Conservation (phyloP, 2,329 filamentous ascomycete species). For the Trichophyton verrucosum region DNA sequence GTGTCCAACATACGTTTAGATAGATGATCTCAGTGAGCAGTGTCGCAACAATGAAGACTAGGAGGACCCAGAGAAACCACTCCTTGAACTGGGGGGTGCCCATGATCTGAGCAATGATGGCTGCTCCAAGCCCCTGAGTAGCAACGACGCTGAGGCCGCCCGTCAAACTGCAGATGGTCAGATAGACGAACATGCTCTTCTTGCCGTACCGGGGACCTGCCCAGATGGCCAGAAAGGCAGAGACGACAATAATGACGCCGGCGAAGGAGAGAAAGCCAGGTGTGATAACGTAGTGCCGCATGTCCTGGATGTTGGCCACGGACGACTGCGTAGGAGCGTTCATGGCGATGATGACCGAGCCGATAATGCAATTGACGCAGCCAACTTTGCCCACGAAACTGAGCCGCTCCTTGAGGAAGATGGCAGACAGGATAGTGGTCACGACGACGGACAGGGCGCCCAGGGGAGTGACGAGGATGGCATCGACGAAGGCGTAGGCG, state of each 20-base stretch:
- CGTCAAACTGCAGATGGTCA: slow-evolving; percentile 89
- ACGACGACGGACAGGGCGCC: slow-evolving; percentile 88
- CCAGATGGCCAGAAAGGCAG: slow-evolving; percentile 61
- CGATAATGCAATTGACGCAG: slow-evolving; percentile 89
- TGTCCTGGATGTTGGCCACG: slow-evolving; percentile 77
- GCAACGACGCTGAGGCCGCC: slow-evolving; percentile 90
- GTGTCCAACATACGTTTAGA: slow-evolving; percentile 61
- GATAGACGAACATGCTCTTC: slow-evolving; percentile 94
- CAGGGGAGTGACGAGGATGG: slow-evolving; percentile 84
- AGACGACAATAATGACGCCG: slow-evolving; percentile 67
- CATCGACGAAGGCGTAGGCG: slow-evolving; percentile 92
- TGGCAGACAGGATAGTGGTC: slow-evolving; percentile 77
- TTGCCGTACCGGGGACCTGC: slow-evolving; percentile 81
- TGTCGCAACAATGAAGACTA: slow-evolving; percentile 83
- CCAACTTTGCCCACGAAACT: slow-evolving; percentile 94
- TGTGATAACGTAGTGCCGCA: slow-evolving; percentile 74
- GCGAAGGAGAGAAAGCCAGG: slow-evolving; percentile 79
- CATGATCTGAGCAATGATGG: slow-evolving; percentile 72
- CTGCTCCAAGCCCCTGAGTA: slow-evolving; percentile 83
- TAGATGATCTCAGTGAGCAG: slow-evolving; percentile 89
- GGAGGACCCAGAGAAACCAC: slow-evolving; percentile 87
- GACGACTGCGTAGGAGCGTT: slow-evolving; percentile 82
- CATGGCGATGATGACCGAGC: slow-evolving; percentile 84
- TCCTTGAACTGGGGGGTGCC: slow-evolving; percentile 86
- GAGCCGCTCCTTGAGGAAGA: slow-evolving; percentile 89